phyloP scores from a whole-genome alignment of 2,329 filamentous ascomycete genomes.

The Colletotrichum trifolii region DNA sequence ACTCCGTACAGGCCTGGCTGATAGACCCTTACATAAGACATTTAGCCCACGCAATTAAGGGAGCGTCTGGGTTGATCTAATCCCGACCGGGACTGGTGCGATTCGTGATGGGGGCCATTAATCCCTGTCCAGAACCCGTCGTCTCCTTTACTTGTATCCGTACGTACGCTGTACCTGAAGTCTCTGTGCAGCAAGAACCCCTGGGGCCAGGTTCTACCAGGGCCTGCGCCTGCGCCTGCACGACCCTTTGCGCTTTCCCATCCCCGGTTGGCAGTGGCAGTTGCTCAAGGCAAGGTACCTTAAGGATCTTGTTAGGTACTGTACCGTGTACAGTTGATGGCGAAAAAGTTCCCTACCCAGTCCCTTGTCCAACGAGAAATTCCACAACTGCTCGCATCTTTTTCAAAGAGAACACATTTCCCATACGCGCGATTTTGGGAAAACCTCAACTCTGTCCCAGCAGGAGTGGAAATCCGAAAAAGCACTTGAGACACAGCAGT shows the following conservation, averaged over 20 bases:
- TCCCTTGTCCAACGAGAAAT: slow-evolving; percentile 33
- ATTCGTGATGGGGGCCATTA: slow-evolving; percentile 11
- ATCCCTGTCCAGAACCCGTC: slow-evolving; percentile 30
- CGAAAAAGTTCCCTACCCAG: slow-evolving; percentile 18
- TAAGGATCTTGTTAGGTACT: neutral
- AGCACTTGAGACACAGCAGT: too few relatives aligned
- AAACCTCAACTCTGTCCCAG: slow-evolving; percentile 10
- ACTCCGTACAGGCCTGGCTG: too few relatives aligned
- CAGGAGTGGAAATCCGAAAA: too few relatives aligned
- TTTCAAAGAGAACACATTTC: slow-evolving; percentile 35
- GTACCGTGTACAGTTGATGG: slow-evolving; percentile 2
- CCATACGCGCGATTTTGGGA: slow-evolving; percentile 17
- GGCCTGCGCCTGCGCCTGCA: neutral
- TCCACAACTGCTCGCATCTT: slow-evolving; percentile 17
- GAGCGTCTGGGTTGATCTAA: slow-evolving; percentile 30
- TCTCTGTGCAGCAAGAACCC: slow-evolving; percentile 24
- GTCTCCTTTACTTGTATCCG: slow-evolving; percentile 17
- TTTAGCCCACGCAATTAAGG: slow-evolving; percentile 29
- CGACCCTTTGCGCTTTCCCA: slow-evolving; percentile 17
- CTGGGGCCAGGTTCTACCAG: slow-evolving; percentile 5
- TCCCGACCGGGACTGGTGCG: slow-evolving; percentile 24
- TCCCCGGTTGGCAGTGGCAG: slow-evolving; percentile 5
- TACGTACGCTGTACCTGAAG: neutral
- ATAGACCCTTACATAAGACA: slow-evolving; percentile 22
- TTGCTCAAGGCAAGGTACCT: too few relatives aligned